Conservation (phyloP, 2,329 filamentous ascomycete species). For the Albifimbria verrucaria region DNA sequence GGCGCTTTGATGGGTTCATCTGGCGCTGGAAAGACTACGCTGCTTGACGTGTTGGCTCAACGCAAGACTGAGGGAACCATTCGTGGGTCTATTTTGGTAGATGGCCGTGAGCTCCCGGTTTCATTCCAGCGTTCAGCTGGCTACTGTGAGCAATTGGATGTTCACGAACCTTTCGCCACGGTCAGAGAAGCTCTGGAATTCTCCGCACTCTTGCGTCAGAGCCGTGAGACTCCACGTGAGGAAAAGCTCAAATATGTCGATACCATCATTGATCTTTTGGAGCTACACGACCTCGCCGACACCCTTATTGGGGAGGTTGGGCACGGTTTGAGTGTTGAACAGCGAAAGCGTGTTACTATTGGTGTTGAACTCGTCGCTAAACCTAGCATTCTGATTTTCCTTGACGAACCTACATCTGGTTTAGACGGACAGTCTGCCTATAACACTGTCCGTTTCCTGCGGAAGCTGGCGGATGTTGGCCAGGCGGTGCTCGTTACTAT, state of each 20-base stretch:
- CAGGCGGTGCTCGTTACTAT: slow-evolving; percentile 65
- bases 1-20: slow-evolving; percentile 79
- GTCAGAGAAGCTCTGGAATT: slow-evolving; percentile 75
- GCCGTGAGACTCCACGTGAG: slow-evolving; percentile 55
- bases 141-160: slow-evolving; percentile 78
- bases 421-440: slow-evolving; percentile 64
- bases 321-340: slow-evolving; percentile 39
- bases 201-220: slow-evolving; percentile 70
- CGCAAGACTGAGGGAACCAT: slow-evolving; percentile 77
- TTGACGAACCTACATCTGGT: slow-evolving; percentile 56
- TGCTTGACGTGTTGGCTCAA: slow-evolving; percentile 78
- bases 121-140: slow-evolving; percentile 78
- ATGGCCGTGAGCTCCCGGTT: slow-evolving; percentile 66
- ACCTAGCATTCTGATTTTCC: slow-evolving; percentile 50
- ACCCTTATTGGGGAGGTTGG: slow-evolving; percentile 50
- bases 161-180: slow-evolving; percentile 70
- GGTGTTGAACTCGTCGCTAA: slow-evolving; percentile 56
- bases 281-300: slow-evolving; percentile 45
- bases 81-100: slow-evolving; percentile 70
- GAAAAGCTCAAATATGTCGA: slow-evolving; percentile 77
- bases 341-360: slow-evolving; percentile 49
- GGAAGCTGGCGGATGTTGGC: slow-evolving; percentile 59
- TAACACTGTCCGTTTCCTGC: slow-evolving; percentile 61
- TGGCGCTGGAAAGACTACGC: slow-evolving; percentile 81
- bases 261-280: slow-evolving; percentile 67